phyloP scores from a whole-genome alignment of 1,284 basidiomycete genomes.

The Phlebopus sp. region DNA sequence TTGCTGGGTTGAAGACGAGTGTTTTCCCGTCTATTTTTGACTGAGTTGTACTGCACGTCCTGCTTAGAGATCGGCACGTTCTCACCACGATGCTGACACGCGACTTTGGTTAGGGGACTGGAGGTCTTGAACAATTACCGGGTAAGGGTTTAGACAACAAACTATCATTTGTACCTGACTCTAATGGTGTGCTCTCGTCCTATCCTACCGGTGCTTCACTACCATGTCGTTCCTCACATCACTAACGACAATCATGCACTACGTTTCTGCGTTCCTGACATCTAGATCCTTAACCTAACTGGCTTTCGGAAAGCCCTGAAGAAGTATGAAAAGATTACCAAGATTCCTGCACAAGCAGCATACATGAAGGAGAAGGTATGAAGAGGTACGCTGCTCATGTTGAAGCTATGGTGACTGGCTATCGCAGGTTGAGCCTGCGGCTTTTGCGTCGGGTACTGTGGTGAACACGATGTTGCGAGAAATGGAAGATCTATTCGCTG shows the following conservation, averaged over 20 bases:
- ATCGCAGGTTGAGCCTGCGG: slow-evolving; percentile 56
- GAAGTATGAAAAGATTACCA: slow-evolving; percentile 89
- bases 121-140: slow-evolving; percentile 87
- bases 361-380: slow-evolving; percentile 76
- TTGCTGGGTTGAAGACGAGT: not conserved
- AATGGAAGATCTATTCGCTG: slow-evolving; percentile 72
- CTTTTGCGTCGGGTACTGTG: slow-evolving; percentile 59
- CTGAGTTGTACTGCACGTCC: not conserved
- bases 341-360: slow-evolving; percentile 61
- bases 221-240: not conserved
- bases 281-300: slow-evolving; percentile 82
- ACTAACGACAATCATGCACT: not conserved
- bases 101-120: slow-evolving; percentile 45
- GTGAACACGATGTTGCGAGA: slow-evolving; percentile 70
- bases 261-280: not conserved
- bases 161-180: not conserved
- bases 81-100: slow-evolving; percentile 17
- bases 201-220: too few relatives aligned
- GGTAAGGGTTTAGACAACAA: slow-evolving; percentile 42
- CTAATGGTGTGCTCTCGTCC: not conserved
- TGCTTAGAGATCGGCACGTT: too few relatives aligned
- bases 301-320: slow-evolving; percentile 92
- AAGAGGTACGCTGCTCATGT: not conserved
- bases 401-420: too few relatives aligned
- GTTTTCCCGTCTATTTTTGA: not conserved